Base-by-base conservation (phyloP, 1,139 yeast species). In the Debaryomyces nepalensis region DNA sequence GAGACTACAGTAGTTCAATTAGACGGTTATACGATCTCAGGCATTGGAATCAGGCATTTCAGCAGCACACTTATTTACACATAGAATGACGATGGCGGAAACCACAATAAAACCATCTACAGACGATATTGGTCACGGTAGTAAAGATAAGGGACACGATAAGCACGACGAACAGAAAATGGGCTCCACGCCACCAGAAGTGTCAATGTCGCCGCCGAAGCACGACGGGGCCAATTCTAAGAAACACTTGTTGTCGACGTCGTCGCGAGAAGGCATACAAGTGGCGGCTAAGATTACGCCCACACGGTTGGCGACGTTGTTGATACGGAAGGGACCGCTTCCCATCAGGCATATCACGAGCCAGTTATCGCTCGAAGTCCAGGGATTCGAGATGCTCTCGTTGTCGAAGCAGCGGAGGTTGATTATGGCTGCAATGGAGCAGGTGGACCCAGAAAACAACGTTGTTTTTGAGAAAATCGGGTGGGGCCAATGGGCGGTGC, bases 401-500 rank as follows among this genome's bases (percentile, higher is more conserved):
- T 74, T 89, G 23, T 87, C 96, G 12, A 91, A 91, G 58, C 97
- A 91, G 66, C 78, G 98, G 57, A 74, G 97, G 47, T 75, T 91
- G 46, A 90, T 91, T 29, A 90, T 90, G 84, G 82, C 90, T 5
- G 95, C 93, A 27, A 79, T 91, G 68, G 97, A 89, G 55, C 77
- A 70, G 48, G 55, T 58, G 2, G 95, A 84, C 58, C 67, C 78
- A 4, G 73, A 70, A 20, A 79, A 84, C 44, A 73, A 75, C 44
- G 82, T 83, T 30, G 80, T 86, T 14, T 91, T 91, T 68, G 96
- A 89, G 56, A 91, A 91, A 68, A 90, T 90, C 31, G 97, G 97
- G 19, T 91, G 98, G 98, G 98, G 98, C 45, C 95, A 93, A 58
- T 91, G 98, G 98, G 89, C 91, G 20, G 95, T 91, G 5, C 75